phyloP scores from a whole-genome alignment of 208 protist species.

The Herpetomonas tarakana region DNA sequence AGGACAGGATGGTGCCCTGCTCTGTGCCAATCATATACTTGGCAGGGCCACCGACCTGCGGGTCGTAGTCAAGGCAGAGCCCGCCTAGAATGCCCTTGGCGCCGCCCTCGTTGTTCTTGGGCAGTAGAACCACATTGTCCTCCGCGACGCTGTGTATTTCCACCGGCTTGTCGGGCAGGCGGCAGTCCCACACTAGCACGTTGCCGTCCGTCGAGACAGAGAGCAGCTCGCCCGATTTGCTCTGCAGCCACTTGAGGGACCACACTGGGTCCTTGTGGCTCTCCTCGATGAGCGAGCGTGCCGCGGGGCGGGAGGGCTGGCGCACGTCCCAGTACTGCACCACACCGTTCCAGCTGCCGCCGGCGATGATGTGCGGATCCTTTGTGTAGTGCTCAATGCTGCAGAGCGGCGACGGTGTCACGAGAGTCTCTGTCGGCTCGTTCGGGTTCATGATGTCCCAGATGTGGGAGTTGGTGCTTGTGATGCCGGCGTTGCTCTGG shows the following conservation, averaged over 20 bases:
- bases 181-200: conserved; percentile 94
- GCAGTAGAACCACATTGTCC: conserved; percentile 84
- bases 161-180: conserved; percentile 90
- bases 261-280: conserved; percentile 97
- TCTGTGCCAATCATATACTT: conserved; percentile 98
- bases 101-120: conserved; percentile 89
- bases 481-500: conserved; percentile 87
- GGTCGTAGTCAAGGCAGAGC: conserved; percentile 95
- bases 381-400: conserved; percentile 96
- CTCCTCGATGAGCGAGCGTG: conserved; percentile 92
- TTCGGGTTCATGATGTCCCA: conserved; percentile 98
- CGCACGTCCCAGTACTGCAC: conserved; percentile 96
- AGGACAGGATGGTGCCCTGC: conserved; percentile 92
- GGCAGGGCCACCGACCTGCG: conserved; percentile 87
- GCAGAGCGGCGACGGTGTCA: conserved; percentile 92
- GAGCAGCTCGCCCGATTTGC: conserved; percentile 94
- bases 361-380: conserved; percentile 94
- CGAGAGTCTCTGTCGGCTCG: conserved; percentile 90
- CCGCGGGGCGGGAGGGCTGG: conserved; percentile 83
- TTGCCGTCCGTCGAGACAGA: conserved; percentile 95
- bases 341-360: conserved; percentile 97
- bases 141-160: conserved; percentile 82
- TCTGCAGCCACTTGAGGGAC: conserved; percentile 95
- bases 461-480: conserved; percentile 94
- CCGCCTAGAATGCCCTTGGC: conserved; percentile 89